Base-by-base conservation (phyloP, 306 rosid genomes). In the Casuarina glauca region DNA sequence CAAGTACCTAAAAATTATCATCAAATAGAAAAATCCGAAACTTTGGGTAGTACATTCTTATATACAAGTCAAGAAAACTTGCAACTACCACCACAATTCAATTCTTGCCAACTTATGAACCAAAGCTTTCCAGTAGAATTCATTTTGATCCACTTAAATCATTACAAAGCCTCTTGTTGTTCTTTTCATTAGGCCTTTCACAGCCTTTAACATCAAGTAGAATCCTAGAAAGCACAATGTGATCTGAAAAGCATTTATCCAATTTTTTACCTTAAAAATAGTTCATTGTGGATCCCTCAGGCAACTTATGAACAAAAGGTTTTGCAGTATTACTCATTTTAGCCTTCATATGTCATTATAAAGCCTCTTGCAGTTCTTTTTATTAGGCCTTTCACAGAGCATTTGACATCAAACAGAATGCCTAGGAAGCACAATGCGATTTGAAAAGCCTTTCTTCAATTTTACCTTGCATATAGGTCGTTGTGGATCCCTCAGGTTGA, bases 401-500 rank as follows among this genome's bases (percentile, higher is more conserved):
- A 49, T 55, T 61, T 16, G 9, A 64, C 39, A 58, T 62, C 48
- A 42, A 20, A 26, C 52, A 20, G 52, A 64, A 1, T 2, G 16
- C 49, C 19, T 48, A 58, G 60, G 73, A 76, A 70, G 54, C 26
- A 61, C 12, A 4, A 45, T 6, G 68, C 48, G 20, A 50, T 50
- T 20, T 52, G 44, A 74, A 69, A 41, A 8, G 66, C 46, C 17
- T 73, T 50, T 32, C 35, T 5, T 35, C 48, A 41, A 42, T 67
- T 67, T 55, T 79, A 81, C 84, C 84, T 81, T 81, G 76, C 84
- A 81, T 76, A 81, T 81, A 13, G 84, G 84, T 70, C 84, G 43
- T 52, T 81, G 81, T 61, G 81, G 74, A 81, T 81, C 84, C 74
- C 84, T 81, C 74, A 81, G 52, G 69, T 81, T 81, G 62, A 81